Evolutionary conservation across 305 asterid genomes (phyloP), one percentile per base, ranked within the genome.

Genomic region (Fraxinus sp.): DNA sequence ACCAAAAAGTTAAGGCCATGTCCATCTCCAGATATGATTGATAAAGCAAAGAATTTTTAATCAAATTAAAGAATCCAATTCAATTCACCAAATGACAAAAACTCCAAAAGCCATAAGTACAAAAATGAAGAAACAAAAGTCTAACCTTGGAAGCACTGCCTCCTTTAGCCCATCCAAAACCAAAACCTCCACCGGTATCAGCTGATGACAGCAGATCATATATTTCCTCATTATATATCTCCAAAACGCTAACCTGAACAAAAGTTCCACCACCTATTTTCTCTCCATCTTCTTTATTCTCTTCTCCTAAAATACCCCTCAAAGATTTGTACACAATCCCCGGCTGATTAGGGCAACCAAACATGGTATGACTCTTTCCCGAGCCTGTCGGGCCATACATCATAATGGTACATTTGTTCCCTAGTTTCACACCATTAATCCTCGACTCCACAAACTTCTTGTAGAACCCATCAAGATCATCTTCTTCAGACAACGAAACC

Each of bases 351-450:
- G 79, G 62, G 79, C 94, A 89, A 33, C 99, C 99, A 68, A 95
- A 95, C 99, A 95, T 95, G 0, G 98, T 95, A 74, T 95, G 97
- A 66, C 97, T 93, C 89, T 95, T 95, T 1, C 99, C 99, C 2
- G 99, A 90, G 8, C 99, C 99, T 2, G 99, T 94, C 1, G 99
- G 99, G 0, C 99, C 99, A 59, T 95, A 95, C 99, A 94, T 95
- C 99, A 95, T 94, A 0, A 95, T 88, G 0, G 99, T 94, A 18
- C 99, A 95, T 78, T 92, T 94, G 59, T 89, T 94, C 41, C 99
- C 99, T 79, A 90, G 18, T 77, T 91, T 94, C 71, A 95, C 98
- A 0, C 94, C 98, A 46, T 90, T 86, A 3, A 95, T 91, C 80
- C 99, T 89, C 0, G 98, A 92, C 49, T 90, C 88, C 0, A 95